Evolutionary conservation across 176 grass and related monocot species (phyloP).

Genomic region (Eleusine coracana): DNA sequence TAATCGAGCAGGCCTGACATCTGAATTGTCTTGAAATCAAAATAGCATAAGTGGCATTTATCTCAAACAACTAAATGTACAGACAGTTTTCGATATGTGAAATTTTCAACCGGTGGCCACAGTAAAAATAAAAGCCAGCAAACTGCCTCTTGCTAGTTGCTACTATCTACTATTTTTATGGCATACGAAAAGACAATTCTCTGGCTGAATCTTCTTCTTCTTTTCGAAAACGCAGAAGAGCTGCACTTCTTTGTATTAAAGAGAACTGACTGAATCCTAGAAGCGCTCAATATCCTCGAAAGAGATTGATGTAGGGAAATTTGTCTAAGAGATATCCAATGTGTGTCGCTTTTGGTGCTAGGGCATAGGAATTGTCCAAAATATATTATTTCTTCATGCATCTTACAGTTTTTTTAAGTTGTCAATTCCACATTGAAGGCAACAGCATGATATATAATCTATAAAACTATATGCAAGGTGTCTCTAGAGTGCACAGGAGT

Average conservation of each 20-base stretch:
- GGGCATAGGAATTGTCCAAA: not conserved
- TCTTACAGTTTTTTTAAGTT: not conserved
- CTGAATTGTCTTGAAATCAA: not conserved
- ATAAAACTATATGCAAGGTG: not conserved
- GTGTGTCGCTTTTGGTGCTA: too few species aligned
- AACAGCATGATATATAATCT: not conserved
- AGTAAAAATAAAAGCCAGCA: not conserved
- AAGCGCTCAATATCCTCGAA: not conserved
- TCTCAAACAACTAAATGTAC: not conserved
- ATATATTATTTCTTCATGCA: not conserved
- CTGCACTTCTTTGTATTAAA: too few species aligned
- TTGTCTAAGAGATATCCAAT: too few species aligned
- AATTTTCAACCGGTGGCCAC: not conserved
- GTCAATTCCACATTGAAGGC: not conserved
- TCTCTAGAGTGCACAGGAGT: not conserved
- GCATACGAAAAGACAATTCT: not conserved
- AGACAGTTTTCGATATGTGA: not conserved
- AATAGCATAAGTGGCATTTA: not conserved
- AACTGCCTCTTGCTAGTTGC: not conserved
- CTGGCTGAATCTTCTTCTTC: too few species aligned
- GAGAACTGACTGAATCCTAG: not conserved
- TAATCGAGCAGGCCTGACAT: not conserved
- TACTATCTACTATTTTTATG: not conserved
- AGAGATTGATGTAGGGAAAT: not conserved
- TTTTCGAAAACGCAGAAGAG: too few species aligned